Evolutionary conservation across 352 stramenopile species (phyloP).

Genomic region (Pilasporangium apinafurcum): DNA sequence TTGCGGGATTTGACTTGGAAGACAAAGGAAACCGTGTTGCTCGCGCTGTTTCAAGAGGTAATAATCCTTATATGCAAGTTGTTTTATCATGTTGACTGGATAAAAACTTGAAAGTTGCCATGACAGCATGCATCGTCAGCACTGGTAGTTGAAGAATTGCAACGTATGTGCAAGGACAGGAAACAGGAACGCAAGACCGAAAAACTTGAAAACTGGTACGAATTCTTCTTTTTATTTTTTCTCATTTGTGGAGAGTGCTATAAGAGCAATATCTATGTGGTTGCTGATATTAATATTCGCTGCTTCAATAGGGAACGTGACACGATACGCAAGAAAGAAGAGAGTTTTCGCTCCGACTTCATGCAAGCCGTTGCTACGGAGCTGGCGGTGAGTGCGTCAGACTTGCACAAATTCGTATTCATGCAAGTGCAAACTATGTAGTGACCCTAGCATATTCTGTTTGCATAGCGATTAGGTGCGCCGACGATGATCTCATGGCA

Average conservation of each 20-base stretch:
- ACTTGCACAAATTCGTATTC: neutral
- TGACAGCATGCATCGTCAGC: conserved; percentile 38
- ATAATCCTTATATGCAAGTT: neutral
- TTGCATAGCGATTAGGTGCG: conserved; percentile 35
- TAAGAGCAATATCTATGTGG: neutral
- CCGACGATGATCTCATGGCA: conserved; percentile 55
- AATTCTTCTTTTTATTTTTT: neutral
- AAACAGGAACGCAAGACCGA: conserved; percentile 46
- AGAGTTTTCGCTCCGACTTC: conserved; percentile 46
- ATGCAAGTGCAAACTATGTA: neutral
- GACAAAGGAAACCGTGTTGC: conserved; percentile 31
- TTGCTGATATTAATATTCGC: neutral
- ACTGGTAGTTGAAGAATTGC: conserved; percentile 24
- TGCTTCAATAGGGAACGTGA: conserved; percentile 23
- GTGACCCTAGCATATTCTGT: neutral
- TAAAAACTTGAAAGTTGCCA: neutral
- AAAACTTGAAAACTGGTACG: conserved; percentile 29
- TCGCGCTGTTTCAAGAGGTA: conserved; percentile 50
- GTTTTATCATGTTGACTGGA: neutral
- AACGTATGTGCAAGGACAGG: conserved; percentile 17
- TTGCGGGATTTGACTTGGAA: conserved; percentile 41
- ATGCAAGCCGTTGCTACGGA: conserved; percentile 45
- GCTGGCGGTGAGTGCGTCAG: conserved; percentile 23
- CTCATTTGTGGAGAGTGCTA: conserved; percentile 2
- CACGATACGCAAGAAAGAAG: conserved; percentile 38